phyloP scores from a whole-genome alignment of 225 moss, liverwort and hornwort species.

The Antitrichia curtipendula region DNA sequence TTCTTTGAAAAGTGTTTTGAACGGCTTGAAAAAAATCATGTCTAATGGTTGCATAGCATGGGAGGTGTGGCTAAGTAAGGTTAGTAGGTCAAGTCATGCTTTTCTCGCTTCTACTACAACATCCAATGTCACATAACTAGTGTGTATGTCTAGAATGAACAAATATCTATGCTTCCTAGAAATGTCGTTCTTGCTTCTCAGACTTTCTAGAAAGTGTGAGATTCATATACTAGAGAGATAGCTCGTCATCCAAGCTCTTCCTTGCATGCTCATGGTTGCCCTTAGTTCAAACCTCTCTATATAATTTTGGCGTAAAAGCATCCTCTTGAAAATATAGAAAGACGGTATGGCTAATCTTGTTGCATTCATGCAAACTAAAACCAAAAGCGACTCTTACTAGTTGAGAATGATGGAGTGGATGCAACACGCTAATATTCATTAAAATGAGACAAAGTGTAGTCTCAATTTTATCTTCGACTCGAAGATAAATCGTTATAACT shows the following conservation, averaged over 20 bases:
- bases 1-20: not conserved
- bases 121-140: not conserved
- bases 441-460: no score
- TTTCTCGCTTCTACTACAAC: not conserved
- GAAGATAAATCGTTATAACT: no score
- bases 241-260: no score
- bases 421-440: no score
- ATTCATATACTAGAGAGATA: not conserved
- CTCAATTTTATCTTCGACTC: no score
- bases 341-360: no score
- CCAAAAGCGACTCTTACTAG: no score
- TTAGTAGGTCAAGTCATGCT: not conserved
- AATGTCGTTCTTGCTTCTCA: not conserved
- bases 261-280: no score
- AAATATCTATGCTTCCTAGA: not conserved
- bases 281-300: no score
- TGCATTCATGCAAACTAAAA: no score
- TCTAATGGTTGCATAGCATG: not conserved
- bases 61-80: not conserved
- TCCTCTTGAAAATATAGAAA: not conserved
- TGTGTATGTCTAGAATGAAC: fast-evolving
- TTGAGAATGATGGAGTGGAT: no score
- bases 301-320: no score
- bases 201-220: not conserved
- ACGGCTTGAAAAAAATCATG: fast-evolving